A percentile compares a stretch with the other conserved stretches of the same genome.
phyloP scores from a whole-genome alignment of 108 stramenopile species.

The Cyclotella atomus region DNA sequence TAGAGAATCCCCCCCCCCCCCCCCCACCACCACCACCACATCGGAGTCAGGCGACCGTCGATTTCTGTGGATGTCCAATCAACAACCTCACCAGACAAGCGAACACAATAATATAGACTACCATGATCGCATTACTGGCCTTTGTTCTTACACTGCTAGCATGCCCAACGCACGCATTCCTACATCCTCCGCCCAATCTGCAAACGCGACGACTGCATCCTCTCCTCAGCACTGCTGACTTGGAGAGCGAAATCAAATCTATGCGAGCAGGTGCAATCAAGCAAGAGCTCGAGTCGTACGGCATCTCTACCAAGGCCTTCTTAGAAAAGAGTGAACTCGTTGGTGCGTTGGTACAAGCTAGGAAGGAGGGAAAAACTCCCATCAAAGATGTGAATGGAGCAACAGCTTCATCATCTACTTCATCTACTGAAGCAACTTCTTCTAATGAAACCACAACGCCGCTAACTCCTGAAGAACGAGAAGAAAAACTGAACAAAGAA shows the following conservation, averaged over 20 bases:
- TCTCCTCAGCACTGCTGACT: not conserved
- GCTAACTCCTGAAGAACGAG: conserved; percentile 38
- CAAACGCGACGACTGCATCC: not conserved
- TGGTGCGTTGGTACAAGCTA: conserved; percentile 64
- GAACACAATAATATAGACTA: too few relatives aligned
- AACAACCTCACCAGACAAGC: too few relatives aligned
- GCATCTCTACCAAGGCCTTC: conserved; percentile 70
- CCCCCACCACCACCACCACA: too few relatives aligned
- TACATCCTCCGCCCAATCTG: not conserved
- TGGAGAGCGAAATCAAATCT: conserved; percentile 44
- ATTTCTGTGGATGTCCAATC: too few relatives aligned
- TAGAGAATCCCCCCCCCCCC: too few relatives aligned
- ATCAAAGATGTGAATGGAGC: too few relatives aligned
- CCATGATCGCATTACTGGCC: not conserved
- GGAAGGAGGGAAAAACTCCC: conserved; percentile 68
- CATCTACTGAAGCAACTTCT: not conserved
- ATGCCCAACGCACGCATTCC: not conserved
- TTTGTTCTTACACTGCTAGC: not conserved
- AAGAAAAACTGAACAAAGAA: conserved; percentile 61
- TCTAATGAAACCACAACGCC: conserved; percentile 10
- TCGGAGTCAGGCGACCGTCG: too few relatives aligned
- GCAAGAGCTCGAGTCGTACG: conserved; percentile 80
- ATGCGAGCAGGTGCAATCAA: conserved; percentile 80
- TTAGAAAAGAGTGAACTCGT: conserved; percentile 81
- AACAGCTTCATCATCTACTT: conserved; percentile 23